These are phyloP conservation scores for Lentinus polychrous DNA, from an alignment of 1,284 basidiomycete species.

Conservation along the genomic window DNA sequence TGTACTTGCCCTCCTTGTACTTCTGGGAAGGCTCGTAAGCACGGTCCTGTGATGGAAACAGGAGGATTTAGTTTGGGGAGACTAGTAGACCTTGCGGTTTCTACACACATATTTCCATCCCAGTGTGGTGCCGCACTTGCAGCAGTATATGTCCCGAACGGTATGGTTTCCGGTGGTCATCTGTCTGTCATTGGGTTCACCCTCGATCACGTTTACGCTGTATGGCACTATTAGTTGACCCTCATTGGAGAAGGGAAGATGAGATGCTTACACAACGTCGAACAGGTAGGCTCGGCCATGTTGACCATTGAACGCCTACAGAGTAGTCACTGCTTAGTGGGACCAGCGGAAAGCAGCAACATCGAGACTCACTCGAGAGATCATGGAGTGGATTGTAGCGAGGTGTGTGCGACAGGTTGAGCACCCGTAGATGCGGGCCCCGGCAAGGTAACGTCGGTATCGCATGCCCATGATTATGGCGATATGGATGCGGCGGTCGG, in stretches of 20 bases:
- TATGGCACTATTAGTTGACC: constrained; percentile 10
- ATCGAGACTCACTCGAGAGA: constrained; percentile 70
- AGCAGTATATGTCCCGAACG: constrained; percentile 91
- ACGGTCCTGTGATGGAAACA: constrained; percentile 56
- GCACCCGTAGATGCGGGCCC: constrained; percentile 89
- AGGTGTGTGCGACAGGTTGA: constrained; percentile 89
- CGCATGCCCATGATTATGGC: constrained; percentile 70
- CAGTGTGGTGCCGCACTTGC: constrained; percentile 78
- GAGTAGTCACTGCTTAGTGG: constrained; percentile 5
- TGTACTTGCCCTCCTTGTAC: constrained; percentile 98
- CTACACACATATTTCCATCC: constrained; percentile 96
- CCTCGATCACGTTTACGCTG: constrained; percentile 86
- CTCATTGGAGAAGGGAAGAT: not conserved
- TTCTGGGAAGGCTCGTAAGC: constrained; percentile 88
- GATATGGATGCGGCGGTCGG: constrained; percentile 6
- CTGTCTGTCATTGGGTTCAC: constrained; percentile 82
- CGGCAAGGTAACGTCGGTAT: constrained; percentile 83
- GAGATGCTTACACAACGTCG: constrained; percentile 71
- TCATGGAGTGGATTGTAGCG: constrained; percentile 86
- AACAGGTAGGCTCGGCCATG: constrained; percentile 94
- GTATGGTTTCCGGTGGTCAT: constrained; percentile 98
- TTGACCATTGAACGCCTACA: constrained; percentile 87
- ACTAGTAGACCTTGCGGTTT: not conserved
- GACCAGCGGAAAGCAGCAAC: not conserved
- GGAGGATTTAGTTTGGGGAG: not conserved